Evolutionary conservation across 2,329 filamentous ascomycete genomes (phyloP), one percentile per base, ranked within the genome.

Genomic region (Hymenoscyphus repandus): DNA sequence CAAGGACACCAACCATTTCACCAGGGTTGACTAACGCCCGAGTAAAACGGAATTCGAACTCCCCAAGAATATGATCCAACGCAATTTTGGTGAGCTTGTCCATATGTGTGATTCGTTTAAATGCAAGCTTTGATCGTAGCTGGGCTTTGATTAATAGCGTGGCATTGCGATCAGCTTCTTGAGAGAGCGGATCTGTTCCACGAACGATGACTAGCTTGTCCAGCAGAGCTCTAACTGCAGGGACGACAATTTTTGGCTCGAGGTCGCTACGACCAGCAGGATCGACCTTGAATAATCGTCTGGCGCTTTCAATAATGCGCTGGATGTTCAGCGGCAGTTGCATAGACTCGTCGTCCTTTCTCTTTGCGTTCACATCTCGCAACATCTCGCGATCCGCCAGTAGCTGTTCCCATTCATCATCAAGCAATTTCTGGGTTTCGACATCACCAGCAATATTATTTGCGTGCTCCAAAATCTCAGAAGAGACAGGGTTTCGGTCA

Each of bases 1-100:
- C 93, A 64, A 99, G 75, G 18, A 99, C 93, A 73, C 93, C 93
- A 50, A 99, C 93, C 93, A 99, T 99, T 69, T 99, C 95, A 66
- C 95, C 93, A 43, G 93, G 92, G 62, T 84, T 89, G 54, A 96
- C 91, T 61, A 88, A 83, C 42, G 92, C 82, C 63, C 87, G 85
- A 33, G 88, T 82, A 79, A 95, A 99, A 55, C 90, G 83, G 65
- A 82, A 90, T 71, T 95, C 88, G 37, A 99, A 76, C 62, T 96
- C 91, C 58, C 93, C 93, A 36, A 99, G 70, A 42, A 99, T 83
- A 66, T 96, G 91, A 55, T 93, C 86, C 64, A 99, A 92, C 1
- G 93, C 92, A 56, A 96, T 79, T 69, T 90, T 93, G 73, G 89
- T 95, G 59, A 99, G 73, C 11, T 85, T 86, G 65, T 96, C 85